Evolutionary conservation across 192 early-diverging fungal genomes (phyloP), one percentile per base, ranked within the genome.

Genomic region (Glomus cerebriforme): DNA sequence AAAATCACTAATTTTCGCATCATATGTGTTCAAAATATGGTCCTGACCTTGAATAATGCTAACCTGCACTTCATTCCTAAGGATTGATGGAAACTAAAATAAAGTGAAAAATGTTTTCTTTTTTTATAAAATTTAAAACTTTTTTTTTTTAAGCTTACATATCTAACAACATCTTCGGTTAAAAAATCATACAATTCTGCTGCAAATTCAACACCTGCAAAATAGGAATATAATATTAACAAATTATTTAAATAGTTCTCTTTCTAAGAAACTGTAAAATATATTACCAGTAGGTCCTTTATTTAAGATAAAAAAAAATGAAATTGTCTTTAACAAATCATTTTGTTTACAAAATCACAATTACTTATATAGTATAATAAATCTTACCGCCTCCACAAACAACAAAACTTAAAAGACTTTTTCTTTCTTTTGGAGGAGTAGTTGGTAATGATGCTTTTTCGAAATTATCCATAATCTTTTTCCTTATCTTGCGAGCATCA

Each of bases 21-120:
- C 84, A 64, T 85, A 94, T 4, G 91, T 92, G 68, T 94, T 94
- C 7, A 94, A 78, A 62, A 94, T 91, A 79, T 94, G 93, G 74
- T 88, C 90, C 34, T 85, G 84, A 39, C 88, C 87, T 76, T 94
- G 92, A 59, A 94, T 91, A 26, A 94, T 87, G 26, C 80, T 85
- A 31, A 94, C 88, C 27, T 75, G 47, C 0, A 92, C 91, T 19
- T 87, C 84, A 17, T 88, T 78, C 17, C 85, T 84, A 54, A 87
- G 81, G 35, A 91, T 83, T 65, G 86, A 86, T 8, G 92, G 93
- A 81, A 92, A 94, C 83, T 92, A 87, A 12, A 77, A 82, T 81
- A 79, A 31, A 34, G 45, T 60, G n/a, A 63, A 49, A 32, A 47
- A 49, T 37, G 19, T 54, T 54, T 54, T 22, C 15, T 54, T 43